Conservation (phyloP, 768 basidiomycete genomes). For the Hygrophoropsis aurantiaca region DNA sequence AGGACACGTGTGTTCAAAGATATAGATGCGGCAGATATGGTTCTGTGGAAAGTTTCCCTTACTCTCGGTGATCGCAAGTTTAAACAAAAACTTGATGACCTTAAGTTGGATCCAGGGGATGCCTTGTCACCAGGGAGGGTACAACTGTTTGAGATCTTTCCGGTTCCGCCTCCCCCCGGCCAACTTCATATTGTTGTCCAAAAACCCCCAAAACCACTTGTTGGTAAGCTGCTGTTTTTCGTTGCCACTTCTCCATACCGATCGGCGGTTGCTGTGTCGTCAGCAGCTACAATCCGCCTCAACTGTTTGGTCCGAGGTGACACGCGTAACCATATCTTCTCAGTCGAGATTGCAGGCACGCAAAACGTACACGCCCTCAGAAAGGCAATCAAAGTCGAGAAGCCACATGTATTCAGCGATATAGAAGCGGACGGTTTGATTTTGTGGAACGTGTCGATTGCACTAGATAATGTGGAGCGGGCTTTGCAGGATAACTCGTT, state of each 20-base stretch:
- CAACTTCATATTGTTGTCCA: slow-evolving; percentile 5
- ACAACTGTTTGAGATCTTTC: background rate
- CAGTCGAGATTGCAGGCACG: background rate
- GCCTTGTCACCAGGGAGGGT: background rate
- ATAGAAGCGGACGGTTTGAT: background rate
- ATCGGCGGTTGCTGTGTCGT: background rate
- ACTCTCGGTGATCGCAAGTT: background rate
- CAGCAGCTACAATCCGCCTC: background rate
- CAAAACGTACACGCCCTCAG: background rate
- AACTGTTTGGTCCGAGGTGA: background rate
- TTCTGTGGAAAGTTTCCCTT: too few species aligned
- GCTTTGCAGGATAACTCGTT: too few species aligned
- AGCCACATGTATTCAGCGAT: background rate
- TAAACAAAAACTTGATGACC: background rate
- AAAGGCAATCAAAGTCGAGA: background rate
- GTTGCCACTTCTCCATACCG: background rate
- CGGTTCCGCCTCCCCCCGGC: background rate
- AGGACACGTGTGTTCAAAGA: too few species aligned
- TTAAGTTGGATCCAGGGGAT: background rate
- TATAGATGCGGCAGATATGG: too few species aligned
- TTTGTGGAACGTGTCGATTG: slow-evolving; percentile 1
- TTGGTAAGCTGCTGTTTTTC: background rate
- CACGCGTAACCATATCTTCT: too few species aligned
- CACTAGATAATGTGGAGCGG: too few species aligned
- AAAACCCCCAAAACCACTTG: background rate